Evolutionary conservation across 208 protist species (phyloP), one percentile per base, ranked within the genome.

Genomic region (Leishmania mexicana): DNA sequence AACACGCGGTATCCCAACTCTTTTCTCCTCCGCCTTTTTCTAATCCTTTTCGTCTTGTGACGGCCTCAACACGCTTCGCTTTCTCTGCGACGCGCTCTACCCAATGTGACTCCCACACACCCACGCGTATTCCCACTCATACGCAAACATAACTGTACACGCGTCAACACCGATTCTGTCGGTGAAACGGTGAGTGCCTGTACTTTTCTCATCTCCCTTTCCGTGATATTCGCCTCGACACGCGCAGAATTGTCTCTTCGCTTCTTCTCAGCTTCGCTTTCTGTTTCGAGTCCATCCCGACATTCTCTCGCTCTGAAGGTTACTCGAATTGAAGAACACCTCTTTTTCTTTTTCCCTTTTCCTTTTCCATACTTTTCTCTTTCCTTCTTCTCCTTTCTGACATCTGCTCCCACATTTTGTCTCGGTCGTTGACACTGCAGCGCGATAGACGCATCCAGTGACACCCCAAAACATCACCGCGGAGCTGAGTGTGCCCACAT

Each of bases 11-110:
- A 21, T 76, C 31, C 11, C 47, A 17, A 57, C 62, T 72, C 58
- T 80, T 65, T 72, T 49, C 4, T 80, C 75, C 38, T 67, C 31
- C 45, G 17, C 40, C 75, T 77, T 31, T 65, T 64, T 77, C 70
- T 42, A 45, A 78, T 51, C 58, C 64, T 58, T 45, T 51, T 42
- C 5, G 3, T 71, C 65, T 73, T 31, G 40, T 53, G 10, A 54
- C 70, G 54, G 70, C 28, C 28, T 53, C 70, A 38, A 74, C 70
- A 74, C 47, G 45, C 70, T 53, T 51, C 28, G 40, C 67, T 73
- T 73, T 73, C 42, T 31, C 24, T n/a, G 42, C 40, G 62, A 49
- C 67, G 24, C 67, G 24, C 24, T 45, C 3, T 11, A 51, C 42
- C 49, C 21, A 38, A 35, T 73, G 15, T 40, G 28, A 73, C 24